Evolutionary conservation across 345 rosid genomes (phyloP).

Genomic region (Rhodomyrtus tomentosa): DNA sequence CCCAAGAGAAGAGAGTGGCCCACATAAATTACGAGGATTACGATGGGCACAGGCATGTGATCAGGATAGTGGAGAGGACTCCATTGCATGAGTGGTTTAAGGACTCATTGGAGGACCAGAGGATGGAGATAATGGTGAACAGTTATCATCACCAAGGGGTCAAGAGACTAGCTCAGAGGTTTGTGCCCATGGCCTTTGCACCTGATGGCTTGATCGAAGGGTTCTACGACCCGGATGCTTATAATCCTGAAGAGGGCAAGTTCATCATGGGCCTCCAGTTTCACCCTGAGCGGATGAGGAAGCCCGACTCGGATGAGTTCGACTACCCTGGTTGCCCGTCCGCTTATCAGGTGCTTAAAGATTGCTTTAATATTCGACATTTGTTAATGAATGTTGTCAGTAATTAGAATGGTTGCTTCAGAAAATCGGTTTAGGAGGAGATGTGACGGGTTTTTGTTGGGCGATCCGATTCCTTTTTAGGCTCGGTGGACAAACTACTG

Average conservation of each 20-base stretch:
- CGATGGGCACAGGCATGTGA: slow-evolving; percentile 66
- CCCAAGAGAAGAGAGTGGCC: slow-evolving; percentile 12
- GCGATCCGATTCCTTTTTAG: not conserved
- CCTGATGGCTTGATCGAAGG: slow-evolving; percentile 87
- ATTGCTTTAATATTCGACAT: not conserved
- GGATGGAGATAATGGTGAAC: slow-evolving; percentile 60
- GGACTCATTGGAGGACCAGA: slow-evolving; percentile 40
- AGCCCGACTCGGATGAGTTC: slow-evolving; percentile 36
- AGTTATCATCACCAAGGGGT: slow-evolving; percentile 95
- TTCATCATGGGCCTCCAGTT: slow-evolving; percentile 82
- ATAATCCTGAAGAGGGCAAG: slow-evolving; percentile 64
- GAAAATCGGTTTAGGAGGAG: not conserved
- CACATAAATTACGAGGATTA: slow-evolving; percentile 74
- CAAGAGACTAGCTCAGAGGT: slow-evolving; percentile 54
- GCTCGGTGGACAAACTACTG: not conserved
- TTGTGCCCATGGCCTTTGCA: slow-evolving; percentile 72
- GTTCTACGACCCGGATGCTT: slow-evolving; percentile 75
- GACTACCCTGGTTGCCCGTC: slow-evolving; percentile 74
- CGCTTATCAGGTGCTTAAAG: slow-evolving; percentile 54
- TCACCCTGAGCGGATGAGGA: slow-evolving; percentile 83
- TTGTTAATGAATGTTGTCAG: not conserved
- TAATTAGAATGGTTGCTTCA: not conserved
- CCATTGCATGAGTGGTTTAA: slow-evolving; percentile 65
- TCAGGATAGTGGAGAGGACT: slow-evolving; percentile 37
- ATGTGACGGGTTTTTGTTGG: not conserved